Base-by-base conservation (phyloP, 2,329 filamentous ascomycete genomes). In the Torrubiella hemipterigena region DNA sequence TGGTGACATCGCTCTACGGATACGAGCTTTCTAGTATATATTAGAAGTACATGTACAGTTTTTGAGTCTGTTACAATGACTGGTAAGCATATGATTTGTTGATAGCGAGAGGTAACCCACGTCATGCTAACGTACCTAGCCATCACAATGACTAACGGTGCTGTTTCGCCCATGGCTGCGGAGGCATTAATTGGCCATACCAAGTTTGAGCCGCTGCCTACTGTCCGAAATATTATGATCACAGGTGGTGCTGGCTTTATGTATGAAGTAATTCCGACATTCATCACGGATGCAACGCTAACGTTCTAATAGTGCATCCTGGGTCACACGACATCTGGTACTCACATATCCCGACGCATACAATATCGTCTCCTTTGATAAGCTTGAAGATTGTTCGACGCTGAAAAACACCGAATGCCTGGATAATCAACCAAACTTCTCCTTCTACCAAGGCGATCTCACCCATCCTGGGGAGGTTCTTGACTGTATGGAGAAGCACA, bases 241-340 rank as follows among this genome's bases (percentile, higher is more conserved):
- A 89, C 83, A 14, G 83, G 83, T 30, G 83, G 82, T 32, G 82
- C 81, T 39, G 83, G 83, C 43, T 91, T 91, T 63, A 87, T 89
- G 81, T 85, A 63, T 55, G 77, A 56, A 38, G 15, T 19, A 8
- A 17, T 23, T 11, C 24, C 14, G 9, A 29, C 26, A 39, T 12
- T 27, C 29, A 16, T 24, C 25, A 16, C 25, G 27, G 17, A 19
- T 21, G 20, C 5, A 11, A 31, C 24, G 29, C 21, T 20, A 17
- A 35, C 16, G 7, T 21, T 32, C 48, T 34, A 41, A 30, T 47
- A 86, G 81, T 54, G 82, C 80, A 32, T 86, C 79, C 51, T 89
- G 83, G 83, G 68, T 89, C 22, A 79, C 84, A 39, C 77, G 83
- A 38, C 82, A 89, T 55, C 65, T 91, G 31, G 74, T 74, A 9